Base-by-base conservation (phyloP, 108 stramenopile genomes). In the Aureococcus anophagefferens region DNA sequence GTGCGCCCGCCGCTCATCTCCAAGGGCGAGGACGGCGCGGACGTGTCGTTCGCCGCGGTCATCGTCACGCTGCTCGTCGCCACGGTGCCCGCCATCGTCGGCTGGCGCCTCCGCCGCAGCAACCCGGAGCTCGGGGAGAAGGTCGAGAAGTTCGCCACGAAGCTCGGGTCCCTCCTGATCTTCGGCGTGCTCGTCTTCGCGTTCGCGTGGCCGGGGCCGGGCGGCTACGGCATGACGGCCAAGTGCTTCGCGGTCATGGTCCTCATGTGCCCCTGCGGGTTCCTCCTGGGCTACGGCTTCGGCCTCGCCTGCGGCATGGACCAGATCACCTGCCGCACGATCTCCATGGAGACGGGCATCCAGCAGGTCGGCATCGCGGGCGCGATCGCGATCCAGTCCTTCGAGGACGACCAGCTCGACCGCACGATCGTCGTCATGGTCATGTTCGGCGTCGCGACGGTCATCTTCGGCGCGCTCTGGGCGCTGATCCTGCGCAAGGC, bases 271-370 rank as follows among this genome's bases (percentile, higher is more conserved):
- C 67, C 63, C 37, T 28, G 4, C 13, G 25, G 35, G 7, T 35
- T 16, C 16, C 46, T 18, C 0, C 0, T 21, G 5, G 34, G n/a
- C 35, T 29, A 46, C 18, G 46, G 17, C 30, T 70, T 17, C 35
- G 33, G 13, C 34, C 25, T 25, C 18, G 34, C 28, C 63, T 28
- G 25, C 33, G 69, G 64, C 9, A 13, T 13, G 33, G 33, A 65
- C 13, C 11, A 5, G 33, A 65, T 11, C 9, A 34, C 32, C 13
- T 5, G 11, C 13, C 64, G 64, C 63, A 70, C 69, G 5, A n/a
- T 70, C 9, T 28, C 46, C 5, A 37, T 70, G 33, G 69, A 70
- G n/a, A 70, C 69, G 63, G 69, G 69, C 46, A 64, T 70, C 63
- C 69, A 70, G 46, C 40, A 67, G 40, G 40, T 44, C 13, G 40